Base-by-base conservation (phyloP, 495 filamentous ascomycete species). In the Lophiotrema nucula region DNA sequence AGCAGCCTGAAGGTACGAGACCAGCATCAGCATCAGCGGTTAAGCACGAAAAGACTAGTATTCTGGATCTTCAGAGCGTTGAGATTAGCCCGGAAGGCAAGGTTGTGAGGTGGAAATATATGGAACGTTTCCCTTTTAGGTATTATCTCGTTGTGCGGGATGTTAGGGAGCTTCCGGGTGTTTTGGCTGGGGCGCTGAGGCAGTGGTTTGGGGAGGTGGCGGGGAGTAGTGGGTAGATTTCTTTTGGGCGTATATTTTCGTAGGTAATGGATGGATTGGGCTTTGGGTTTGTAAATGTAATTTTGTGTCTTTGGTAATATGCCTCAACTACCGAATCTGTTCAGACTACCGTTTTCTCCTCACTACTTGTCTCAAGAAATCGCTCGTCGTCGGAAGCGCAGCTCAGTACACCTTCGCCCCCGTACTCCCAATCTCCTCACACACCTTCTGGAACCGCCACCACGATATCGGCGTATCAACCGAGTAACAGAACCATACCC, bases 191-290 rank as follows among this genome's bases (percentile, higher is more conserved):
- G 58, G 82, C 95, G 57, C 78, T 99, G 74, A 88, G 92, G 72
- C 92, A 92, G 64, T 97, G 95, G 93, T 95, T 99, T 81, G 83
- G 84, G 1, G 95, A 99, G 79, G 90, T 97, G 56, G 87, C 84
- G 15, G 64, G 41, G 16, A 63, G 52, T 45, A 16, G 43, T 12
- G 18, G 4, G 31, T 35, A 35, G 31, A 15, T 8, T 35, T 35
- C 31, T 35, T 15, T 35, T 35, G 15, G 8, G 15, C 31, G 31
- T 15, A 15, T 35, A 35, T 35, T 35, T 35, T 35, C 31, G 31
- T 35, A 35, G 15, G 8, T 35, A 15, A 35, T n/a, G n/a, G n/a
- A n/a, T n/a, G n/a, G n/a, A n/a, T n/a, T n/a, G n/a, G n/a, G n/a
- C n/a, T n/a, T n/a, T n/a, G n/a, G n/a, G n/a, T n/a, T n/a, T n/a